A percentile compares a stretch with the other conserved stretches of the same genome.
phyloP scores from a whole-genome alignment of 768 basidiomycete species.

The Rhodosporidiobolus odoratus region DNA sequence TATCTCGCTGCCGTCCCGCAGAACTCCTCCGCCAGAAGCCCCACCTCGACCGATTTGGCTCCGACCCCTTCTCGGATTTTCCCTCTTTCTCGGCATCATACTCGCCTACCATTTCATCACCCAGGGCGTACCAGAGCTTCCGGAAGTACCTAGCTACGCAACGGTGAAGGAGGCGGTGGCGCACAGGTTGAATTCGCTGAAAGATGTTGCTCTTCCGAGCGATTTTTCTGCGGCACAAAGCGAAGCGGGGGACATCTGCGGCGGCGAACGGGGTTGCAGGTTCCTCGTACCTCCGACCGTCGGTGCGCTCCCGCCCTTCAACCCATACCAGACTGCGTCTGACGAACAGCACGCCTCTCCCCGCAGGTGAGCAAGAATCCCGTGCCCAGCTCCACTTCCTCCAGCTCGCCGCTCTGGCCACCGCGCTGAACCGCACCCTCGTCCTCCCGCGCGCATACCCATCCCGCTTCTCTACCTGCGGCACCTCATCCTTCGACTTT shows the following conservation, averaged over 20 bases:
- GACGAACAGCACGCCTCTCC: not conserved
- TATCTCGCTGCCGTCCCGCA: too few species aligned
- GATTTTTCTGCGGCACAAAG: not conserved
- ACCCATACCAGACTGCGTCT: not conserved
- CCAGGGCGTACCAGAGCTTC: too few species aligned
- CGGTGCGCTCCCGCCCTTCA: not conserved
- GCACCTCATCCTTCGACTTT: not conserved
- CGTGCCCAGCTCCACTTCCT: conserved; percentile 20
- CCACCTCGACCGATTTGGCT: too few species aligned
- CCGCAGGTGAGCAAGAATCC: conserved; percentile 17
- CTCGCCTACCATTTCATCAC: too few species aligned
- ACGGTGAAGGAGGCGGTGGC: not conserved
- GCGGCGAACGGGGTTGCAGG: not conserved
- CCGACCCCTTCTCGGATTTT: too few species aligned
- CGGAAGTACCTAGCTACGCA: too few species aligned
- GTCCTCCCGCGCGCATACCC: conserved; percentile 6
- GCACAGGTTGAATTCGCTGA: not conserved
- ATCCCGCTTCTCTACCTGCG: conserved; percentile 12
- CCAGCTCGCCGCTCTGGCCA: conserved; percentile 18
- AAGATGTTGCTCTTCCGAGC: not conserved
- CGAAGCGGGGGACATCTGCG: not conserved
- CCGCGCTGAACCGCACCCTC: conserved; percentile 29
- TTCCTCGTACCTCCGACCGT: not conserved
- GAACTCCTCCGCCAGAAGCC: too few species aligned
- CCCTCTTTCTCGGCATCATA: too few species aligned